Evolutionary conservation across 805 yeast species (phyloP).

Genomic region (Ogataea saltuana): DNA sequence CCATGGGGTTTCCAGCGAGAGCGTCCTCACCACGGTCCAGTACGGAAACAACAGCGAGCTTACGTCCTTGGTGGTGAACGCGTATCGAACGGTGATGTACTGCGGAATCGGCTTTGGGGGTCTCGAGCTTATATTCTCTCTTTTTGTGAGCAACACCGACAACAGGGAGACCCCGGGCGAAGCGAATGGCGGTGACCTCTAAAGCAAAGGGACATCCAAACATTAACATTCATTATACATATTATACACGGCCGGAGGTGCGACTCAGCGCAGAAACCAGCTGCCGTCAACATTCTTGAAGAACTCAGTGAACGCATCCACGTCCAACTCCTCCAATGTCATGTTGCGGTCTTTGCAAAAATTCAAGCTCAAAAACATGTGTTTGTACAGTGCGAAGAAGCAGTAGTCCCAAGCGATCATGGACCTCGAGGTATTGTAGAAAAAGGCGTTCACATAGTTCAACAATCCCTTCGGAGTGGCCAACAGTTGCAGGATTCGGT

Average conservation of each 20-base stretch:
- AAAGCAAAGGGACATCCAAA: too few relatives aligned
- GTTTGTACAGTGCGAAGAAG: constrained; percentile 32
- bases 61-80: constrained; percentile 15
- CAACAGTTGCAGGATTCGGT: constrained; percentile 18
- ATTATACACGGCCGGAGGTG: neutral
- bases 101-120: constrained; percentile 23
- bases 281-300: constrained; percentile 25
- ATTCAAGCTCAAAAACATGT: constrained; percentile 21
- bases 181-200: neutral
- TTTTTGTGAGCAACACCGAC: constrained; percentile 12
- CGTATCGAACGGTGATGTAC: constrained; percentile 22
- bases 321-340: constrained; percentile 17
- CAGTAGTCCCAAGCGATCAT: constrained; percentile 30
- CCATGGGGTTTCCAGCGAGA: neutral
- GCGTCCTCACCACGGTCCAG: constrained; percentile 8
- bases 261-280: constrained; percentile 21
- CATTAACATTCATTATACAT: neutral
- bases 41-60: constrained; percentile 1
- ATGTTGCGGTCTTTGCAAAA: constrained; percentile 16
- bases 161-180: neutral
- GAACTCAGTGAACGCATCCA: constrained; percentile 14
- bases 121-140: constrained; percentile 14
- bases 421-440: constrained; percentile 32
- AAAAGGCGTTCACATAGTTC: constrained; percentile 30
- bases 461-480: constrained; percentile 22